Base-by-base conservation (phyloP, 306 rosid species). In the Acmispon strigosus region DNA sequence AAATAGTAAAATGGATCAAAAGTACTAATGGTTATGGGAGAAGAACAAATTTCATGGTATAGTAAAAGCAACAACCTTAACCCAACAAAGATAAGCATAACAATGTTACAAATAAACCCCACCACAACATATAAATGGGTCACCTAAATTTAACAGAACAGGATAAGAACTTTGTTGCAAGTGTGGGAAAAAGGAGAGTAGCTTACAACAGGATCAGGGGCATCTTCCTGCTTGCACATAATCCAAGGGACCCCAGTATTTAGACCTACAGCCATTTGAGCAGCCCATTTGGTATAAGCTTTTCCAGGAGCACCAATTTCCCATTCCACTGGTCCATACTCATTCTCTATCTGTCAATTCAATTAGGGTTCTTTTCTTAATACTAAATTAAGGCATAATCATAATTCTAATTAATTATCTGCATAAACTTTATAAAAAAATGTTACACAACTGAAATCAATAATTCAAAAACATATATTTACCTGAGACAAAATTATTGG, bases 401-500 rank as follows among this genome's bases (percentile, higher is more conserved):
- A 34, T n/a, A 9, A 32, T 47, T 75, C 1, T 54, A 45, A 39
- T 44, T 61, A 27, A 27, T 27, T 1, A 69, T 32, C 11, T 69
- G 20, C 45, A 58, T 63, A 24, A 78, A 64, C 45, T 62, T 20
- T 54, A 6, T 7, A 18, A 27, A 37, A 58, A 56, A 49, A 52
- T n/a, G 13, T 22, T 8, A 1, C 29, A 47, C 8, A 61, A 24
- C 10, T 58, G 2, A 60, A 58, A 9, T 42, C 2, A 10, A 8
- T 4, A 6, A 37, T 7, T 37, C 9, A 42, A 42, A 42, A 7
- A 2, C 14, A 4, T 27, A 61, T 44, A 85, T 4, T 59, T 76
- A 91, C 99, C 97, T 95, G 99, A 37, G 99, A 89, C 62, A 95
- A 32, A 45, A 95, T 95, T 19, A 95, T 91, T 54, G 99, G 99